These are phyloP conservation scores for Podospora sp. DNA, from an alignment of 495 filamentous ascomycete species.

Conservation along the genomic window DNA sequence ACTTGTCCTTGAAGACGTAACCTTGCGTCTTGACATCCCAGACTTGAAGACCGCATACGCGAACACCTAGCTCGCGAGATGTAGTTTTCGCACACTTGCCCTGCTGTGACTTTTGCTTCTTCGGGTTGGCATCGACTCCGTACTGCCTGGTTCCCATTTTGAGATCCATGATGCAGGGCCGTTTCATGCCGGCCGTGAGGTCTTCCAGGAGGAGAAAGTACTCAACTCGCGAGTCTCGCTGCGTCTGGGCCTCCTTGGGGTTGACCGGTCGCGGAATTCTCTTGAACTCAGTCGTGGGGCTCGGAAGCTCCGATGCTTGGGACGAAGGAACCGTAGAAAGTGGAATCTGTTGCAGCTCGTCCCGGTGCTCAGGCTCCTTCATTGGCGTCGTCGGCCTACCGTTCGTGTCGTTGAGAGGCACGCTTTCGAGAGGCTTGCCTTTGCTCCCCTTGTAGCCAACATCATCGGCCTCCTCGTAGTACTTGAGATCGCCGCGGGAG, in stretches of 20 bases:
- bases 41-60: slow-evolving; percentile 93
- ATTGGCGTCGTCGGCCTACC: slow-evolving; percentile 1
- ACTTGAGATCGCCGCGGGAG: slow-evolving; percentile 72
- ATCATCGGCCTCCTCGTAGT: slow-evolving; percentile 74
- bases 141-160: slow-evolving; percentile 99
- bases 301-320: slow-evolving; percentile 28
- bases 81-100: slow-evolving; percentile 92
- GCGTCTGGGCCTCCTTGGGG: slow-evolving; percentile 77
- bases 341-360: slow-evolving; percentile 4
- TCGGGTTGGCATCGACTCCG: slow-evolving; percentile 87
- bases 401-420: neutral
- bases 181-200: slow-evolving; percentile 93
- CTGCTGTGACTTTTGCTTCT: slow-evolving; percentile 90
- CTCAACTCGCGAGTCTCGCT: slow-evolving; percentile 67
- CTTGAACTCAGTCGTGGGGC: slow-evolving; percentile 36
- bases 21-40: slow-evolving; percentile 85
- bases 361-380: neutral
- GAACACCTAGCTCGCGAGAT: slow-evolving; percentile 85
- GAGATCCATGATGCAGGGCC: slow-evolving; percentile 92
- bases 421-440: slow-evolving; percentile 42
- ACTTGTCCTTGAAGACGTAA: slow-evolving; percentile 94
- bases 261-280: slow-evolving; percentile 58
- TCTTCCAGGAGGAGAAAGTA: slow-evolving; percentile 97
- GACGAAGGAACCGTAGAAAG: slow-evolving; percentile 32
- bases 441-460: slow-evolving; percentile 79